These are phyloP conservation scores for Mortierella sp. DNA, from an alignment of 371 early-diverging fungal species.

Conservation along the genomic window DNA sequence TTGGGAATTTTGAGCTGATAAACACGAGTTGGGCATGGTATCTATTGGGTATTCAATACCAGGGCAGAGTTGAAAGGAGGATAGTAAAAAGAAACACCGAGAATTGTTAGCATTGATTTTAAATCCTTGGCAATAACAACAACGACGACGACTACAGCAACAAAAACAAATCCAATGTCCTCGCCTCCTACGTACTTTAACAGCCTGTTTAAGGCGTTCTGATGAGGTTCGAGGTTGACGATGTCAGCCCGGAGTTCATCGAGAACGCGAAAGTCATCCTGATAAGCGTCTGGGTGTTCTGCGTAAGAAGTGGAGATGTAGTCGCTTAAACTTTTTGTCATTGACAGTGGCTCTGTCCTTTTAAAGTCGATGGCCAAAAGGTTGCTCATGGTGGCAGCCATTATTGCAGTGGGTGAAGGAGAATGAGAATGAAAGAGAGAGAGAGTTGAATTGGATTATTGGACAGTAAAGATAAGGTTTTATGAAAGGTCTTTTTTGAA, in stretches of 20 bases:
- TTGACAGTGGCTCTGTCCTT: conserved; percentile 64
- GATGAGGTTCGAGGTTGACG: conserved; percentile 75
- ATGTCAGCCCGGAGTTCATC: conserved; percentile 84
- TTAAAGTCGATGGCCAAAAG: conserved; percentile 68
- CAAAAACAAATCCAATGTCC: neutral
- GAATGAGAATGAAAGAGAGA: neutral
- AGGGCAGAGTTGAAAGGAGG: neutral
- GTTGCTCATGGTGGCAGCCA: conserved; percentile 57
- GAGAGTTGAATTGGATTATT: neutral
- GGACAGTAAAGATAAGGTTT: too few species aligned
- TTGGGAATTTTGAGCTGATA: conserved; percentile 86
- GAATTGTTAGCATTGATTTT: neutral
- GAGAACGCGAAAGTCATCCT: conserved; percentile 87
- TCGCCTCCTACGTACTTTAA: conserved; percentile 66
- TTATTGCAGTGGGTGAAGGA: conserved; percentile 2
- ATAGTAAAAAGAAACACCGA: neutral
- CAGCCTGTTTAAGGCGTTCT: conserved; percentile 75
- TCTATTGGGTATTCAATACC: conserved; percentile 49
- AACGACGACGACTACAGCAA: too few species aligned
- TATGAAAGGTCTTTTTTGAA: too few species aligned
- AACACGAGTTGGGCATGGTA: conserved; percentile 90
- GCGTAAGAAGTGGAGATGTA: conserved; percentile 82
- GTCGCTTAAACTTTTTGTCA: conserved; percentile 72
- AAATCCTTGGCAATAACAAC: neutral
- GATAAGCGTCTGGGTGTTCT: conserved; percentile 88